These are phyloP conservation scores for Suillus variegatus DNA, from an alignment of 768 basidiomycete genomes.

Conservation along the genomic window DNA sequence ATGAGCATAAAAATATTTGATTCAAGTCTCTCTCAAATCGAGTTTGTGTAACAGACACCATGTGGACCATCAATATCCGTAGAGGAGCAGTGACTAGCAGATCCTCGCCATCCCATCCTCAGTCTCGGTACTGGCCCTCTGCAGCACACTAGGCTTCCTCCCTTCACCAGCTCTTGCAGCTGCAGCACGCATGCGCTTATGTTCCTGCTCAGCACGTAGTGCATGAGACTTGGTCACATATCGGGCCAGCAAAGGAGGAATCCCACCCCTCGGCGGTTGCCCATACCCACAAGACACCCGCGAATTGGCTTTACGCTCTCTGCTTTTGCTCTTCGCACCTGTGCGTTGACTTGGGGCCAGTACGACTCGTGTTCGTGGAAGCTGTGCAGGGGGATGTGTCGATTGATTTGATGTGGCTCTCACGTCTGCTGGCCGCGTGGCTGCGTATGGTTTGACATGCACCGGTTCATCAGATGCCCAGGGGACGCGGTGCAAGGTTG, in stretches of 20 bases:
- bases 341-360: constrained; percentile 11
- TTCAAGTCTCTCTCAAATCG: background rate
- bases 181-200: constrained; percentile 19
- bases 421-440: background rate
- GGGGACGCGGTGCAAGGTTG: background rate
- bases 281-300: constrained; percentile 9
- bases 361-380: constrained; percentile 4
- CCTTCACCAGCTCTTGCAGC: constrained; percentile 8
- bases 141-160: constrained; percentile 32
- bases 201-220: constrained; percentile 26
- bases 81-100: background rate
- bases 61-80: background rate
- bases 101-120: background rate
- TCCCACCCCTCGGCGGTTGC: constrained; percentile 29
- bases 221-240: constrained; percentile 29
- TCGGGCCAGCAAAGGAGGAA: constrained; percentile 33
- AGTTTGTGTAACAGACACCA: background rate
- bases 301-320: constrained; percentile 8
- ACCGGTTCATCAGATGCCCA: background rate
- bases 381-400: background rate
- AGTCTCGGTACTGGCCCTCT: constrained; percentile 1
- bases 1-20: background rate
- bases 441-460: background rate
- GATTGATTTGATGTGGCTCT: background rate
- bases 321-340: background rate